Base-by-base conservation (phyloP, 164 flowering plant species). In the Cinnamomum micranthum region DNA sequence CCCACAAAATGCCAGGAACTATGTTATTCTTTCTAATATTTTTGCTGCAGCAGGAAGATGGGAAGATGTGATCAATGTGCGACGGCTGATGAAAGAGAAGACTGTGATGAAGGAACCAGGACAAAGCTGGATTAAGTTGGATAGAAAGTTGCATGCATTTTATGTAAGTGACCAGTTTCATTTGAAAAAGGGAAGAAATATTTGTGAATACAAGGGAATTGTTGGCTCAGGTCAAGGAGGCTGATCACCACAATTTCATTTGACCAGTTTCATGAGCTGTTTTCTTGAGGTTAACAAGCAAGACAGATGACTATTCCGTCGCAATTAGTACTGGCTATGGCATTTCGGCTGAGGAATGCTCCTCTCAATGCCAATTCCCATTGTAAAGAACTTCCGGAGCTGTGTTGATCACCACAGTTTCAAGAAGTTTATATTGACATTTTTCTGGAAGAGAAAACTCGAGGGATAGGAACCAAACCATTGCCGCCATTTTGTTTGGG, bases 1-100 rank as follows among this genome's bases (percentile, higher is more conserved):
- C 66, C 84, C 84, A 15, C 64, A 79, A 65, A 82, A 72, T 77
- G 81, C 84, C 17, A 76, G 80, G 22, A 82, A 82, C 59, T 82
- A 82, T 79, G 80, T 82, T 1, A 77, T 79, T 65, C 79, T 82
- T 50, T 82, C 84, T 6, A 82, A 82, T 63, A 75, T 82, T 58
- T 82, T 74, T 77, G 84, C 81, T 62, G 74, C 80, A 67, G 74
- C 72, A 47, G 80, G 78, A 5, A 74, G 78, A 72, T 79, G 84
- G 84, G 80, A 82, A 69, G 80, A 82, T 77, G 75, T 74, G 58
- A 52, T 74, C 22, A 31, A 68, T 27, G 60, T 81, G 68, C 79
- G 84, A 74, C n/a, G 66, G 28, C 27, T 74, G 66, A 82, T 82
- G 80, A 77, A 79, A 69, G 78, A 72, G 66, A 79, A 74, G 63